Evolutionary conservation across 768 basidiomycete species (phyloP), one percentile per base, ranked within the genome.

Genomic region (Thelephora aurantiotincta): DNA sequence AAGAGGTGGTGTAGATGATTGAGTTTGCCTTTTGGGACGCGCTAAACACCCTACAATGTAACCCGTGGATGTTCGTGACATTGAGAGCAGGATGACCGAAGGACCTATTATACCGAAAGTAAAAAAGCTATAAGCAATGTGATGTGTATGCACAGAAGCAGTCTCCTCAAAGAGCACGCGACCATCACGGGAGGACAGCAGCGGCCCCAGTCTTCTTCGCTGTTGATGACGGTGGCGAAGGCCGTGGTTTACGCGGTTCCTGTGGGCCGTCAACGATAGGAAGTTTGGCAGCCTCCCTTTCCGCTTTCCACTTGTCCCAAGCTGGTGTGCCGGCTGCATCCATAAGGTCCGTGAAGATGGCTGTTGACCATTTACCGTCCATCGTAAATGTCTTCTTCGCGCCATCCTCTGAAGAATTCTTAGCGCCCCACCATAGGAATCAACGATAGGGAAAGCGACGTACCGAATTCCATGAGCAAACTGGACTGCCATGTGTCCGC

Each of bases 291-390:
- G 65, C 65, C 38, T 53, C 56, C 7, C 71, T 66, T n/a, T 70
- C 67, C 2, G 61, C 57, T 56, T 75, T 77, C 68, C 75, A 74
- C 48, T 67, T 60, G 47, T 66, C 63, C 82, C 82, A 86, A 1
- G 69, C 60, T 9, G 72, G 64, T 6, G 74, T 77, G 0, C 80
- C 82, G 3, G 75, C 77, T 2, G 69, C 49, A 41, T 82, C 75
- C 80, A 87, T 82, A 19, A 87, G 67, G 52, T 87, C 80, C 51
- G 73, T 68, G 23, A 79, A 63, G 22, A 88, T 87, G 11, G 70
- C 61, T 0, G 77, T 73, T 11, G 82, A 85, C 74, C 73, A 77
- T 60, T 85, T 86, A 22, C 71, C 65, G n/a, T 75, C 63, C 60
- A 87, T 67, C 57, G 75, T 64, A 30, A 87, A 53, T 5, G 58